Percentiles rank a stretch among this genome's conserved stretches.
Evolutionary conservation across 2,329 filamentous ascomycete species (phyloP).

Genomic region (Cercospora berteroae): DNA sequence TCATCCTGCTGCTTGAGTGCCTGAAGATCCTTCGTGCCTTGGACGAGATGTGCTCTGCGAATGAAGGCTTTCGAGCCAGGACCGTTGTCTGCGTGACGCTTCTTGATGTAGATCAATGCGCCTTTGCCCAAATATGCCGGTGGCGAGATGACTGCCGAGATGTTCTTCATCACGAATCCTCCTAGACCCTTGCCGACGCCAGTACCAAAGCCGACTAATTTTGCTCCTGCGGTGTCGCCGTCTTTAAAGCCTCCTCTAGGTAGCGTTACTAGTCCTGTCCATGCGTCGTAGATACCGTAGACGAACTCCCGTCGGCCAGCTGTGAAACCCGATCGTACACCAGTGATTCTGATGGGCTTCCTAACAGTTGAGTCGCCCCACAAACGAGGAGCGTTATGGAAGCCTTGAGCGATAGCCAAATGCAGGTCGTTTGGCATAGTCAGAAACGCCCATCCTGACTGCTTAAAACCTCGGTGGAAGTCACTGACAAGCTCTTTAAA

Average conservation of each 20-base stretch:
- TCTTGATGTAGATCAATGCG: constrained; percentile 72
- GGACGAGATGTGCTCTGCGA: constrained; percentile 34
- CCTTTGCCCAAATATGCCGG: constrained; percentile 83
- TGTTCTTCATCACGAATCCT: constrained; percentile 77
- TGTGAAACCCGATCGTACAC: constrained; percentile 68
- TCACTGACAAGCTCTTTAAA: constrained; percentile 51
- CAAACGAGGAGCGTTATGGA: constrained; percentile 79
- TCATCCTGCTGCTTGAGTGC: constrained; percentile 23
- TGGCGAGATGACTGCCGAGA: constrained; percentile 62
- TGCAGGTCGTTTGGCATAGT: constrained; percentile 84
- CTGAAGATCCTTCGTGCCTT: constrained; percentile 34
- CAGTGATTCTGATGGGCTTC: constrained; percentile 73
- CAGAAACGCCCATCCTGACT: constrained; percentile 72
- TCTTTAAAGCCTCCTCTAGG: constrained; percentile 68
- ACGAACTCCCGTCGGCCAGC: constrained; percentile 64
- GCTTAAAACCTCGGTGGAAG: constrained; percentile 65
- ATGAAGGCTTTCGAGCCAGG: constrained; percentile 33
- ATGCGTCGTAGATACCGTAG: constrained; percentile 74
- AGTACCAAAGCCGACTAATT: constrained; percentile 33
- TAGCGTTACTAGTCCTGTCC: constrained; percentile 77
- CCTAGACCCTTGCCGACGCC: constrained; percentile 82
- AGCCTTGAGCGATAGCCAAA: constrained; percentile 76
- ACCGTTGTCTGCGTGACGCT: constrained; percentile 37
- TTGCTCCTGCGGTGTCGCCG: constrained; percentile 30
- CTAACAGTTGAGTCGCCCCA: constrained; percentile 82